These are phyloP conservation scores for Arthrobotrys conoides DNA, from an alignment of 2,329 filamentous ascomycete species.

Conservation along the genomic window DNA sequence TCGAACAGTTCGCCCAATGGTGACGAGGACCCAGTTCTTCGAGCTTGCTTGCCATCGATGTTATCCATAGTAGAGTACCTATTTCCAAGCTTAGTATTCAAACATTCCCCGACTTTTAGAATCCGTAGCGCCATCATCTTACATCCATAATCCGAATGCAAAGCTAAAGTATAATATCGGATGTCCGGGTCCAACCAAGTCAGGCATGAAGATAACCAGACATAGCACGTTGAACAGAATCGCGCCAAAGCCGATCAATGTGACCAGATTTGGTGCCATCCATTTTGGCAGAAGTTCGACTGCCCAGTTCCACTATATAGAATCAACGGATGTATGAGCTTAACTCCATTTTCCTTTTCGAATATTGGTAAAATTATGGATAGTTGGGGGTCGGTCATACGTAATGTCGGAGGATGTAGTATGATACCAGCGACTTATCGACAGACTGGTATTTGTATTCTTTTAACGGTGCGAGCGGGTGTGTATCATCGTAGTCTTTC, in stretches of 20 bases:
- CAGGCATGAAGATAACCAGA: conserved; percentile 85
- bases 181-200: conserved; percentile 88
- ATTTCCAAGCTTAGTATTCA: conserved; percentile 15
- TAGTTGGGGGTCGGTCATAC: conserved; percentile 72
- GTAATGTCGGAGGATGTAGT: conserved; percentile 94
- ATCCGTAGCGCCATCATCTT: conserved; percentile 61
- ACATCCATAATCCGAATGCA: conserved; percentile 96
- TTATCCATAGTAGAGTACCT: conserved; percentile 97
- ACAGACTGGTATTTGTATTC: conserved; percentile 98
- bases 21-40: conserved; percentile 93
- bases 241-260: conserved; percentile 92
- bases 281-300: conserved; percentile 93
- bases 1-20: conserved; percentile 97
- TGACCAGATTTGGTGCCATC: conserved; percentile 98
- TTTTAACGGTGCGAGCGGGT: conserved; percentile 90
- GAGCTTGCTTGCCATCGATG: conserved; percentile 96
- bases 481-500: conserved; percentile 65
- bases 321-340: conserved; percentile 5
- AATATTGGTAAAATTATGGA: neutral
- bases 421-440: conserved; percentile 92
- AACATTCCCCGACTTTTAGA: neutral
- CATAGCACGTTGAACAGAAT: conserved; percentile 86
- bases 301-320: conserved; percentile 90
- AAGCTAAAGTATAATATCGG: conserved; percentile 97
- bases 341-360: neutral